Percentiles rank a stretch among this genome's conserved stretches.
phyloP scores from a whole-genome alignment of 176 grass and related monocot genomes.

The Tillandsia fasciculata region DNA sequence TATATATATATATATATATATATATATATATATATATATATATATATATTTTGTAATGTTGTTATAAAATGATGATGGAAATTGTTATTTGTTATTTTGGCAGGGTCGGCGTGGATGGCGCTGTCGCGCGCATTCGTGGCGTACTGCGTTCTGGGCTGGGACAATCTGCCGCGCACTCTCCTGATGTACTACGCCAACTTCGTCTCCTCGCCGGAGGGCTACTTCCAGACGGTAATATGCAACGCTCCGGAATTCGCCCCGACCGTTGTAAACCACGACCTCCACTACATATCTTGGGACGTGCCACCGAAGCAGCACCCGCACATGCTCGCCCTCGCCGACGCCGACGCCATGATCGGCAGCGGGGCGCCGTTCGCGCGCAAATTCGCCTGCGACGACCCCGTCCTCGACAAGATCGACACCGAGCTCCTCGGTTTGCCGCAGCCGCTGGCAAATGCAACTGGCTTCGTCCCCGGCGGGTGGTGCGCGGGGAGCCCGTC shows the following conservation, averaged over 20 bases:
- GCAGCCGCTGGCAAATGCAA: neutral
- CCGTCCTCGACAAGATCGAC: slow-evolving; percentile 47
- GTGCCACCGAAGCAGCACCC: slow-evolving; percentile 80
- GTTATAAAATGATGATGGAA: too few species aligned
- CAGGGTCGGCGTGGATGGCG: slow-evolving; percentile 80
- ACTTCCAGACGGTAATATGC: slow-evolving; percentile 95
- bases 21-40: neutral
- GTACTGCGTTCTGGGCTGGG: slow-evolving; percentile 89
- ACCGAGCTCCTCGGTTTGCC: slow-evolving; percentile 23
- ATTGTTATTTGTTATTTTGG: neutral
- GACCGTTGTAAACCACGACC: slow-evolving; percentile 84
- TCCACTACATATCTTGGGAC: slow-evolving; percentile 94
- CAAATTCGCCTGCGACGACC: slow-evolving; percentile 45
- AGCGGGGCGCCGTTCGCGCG: slow-evolving; percentile 48
- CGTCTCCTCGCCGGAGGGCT: slow-evolving; percentile 82
- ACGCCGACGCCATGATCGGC: slow-evolving; percentile 33
- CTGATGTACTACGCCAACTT: slow-evolving; percentile 99
- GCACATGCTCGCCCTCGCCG: slow-evolving; percentile 36
- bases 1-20: neutral
- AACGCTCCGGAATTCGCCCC: slow-evolving; percentile 50
- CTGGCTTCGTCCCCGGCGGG: slow-evolving; percentile 23
- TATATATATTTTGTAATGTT: neutral
- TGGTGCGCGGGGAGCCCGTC: slow-evolving; percentile 21
- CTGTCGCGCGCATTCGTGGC: slow-evolving; percentile 62
- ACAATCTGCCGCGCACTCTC: slow-evolving; percentile 81